Conservation (phyloP, 768 basidiomycete genomes). For the Tephrocybe sp. region DNA sequence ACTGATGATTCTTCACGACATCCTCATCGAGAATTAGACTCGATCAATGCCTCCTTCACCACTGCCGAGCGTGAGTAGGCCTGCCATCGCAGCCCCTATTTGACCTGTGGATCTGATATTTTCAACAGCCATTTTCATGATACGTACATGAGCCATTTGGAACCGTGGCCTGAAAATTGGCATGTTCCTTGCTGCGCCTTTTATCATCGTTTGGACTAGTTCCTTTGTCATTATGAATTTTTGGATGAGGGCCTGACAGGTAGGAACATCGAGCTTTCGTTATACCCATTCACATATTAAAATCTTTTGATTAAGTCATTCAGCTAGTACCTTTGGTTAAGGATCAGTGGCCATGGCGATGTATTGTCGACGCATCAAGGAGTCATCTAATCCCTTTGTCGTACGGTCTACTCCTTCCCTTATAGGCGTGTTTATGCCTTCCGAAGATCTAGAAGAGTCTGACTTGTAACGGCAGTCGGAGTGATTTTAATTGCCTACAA, state of each 20-base stretch:
- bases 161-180: conserved; percentile 12
- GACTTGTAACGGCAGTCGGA: neutral
- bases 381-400: neutral
- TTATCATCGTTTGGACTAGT: conserved; percentile 7
- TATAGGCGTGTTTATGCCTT: neutral
- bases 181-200: conserved; percentile 9
- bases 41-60: neutral
- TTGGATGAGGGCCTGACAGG: neutral
- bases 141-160: conserved; percentile 22
- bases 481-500: neutral
- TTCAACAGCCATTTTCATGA: conserved; percentile 17
- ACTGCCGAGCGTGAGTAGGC: conserved; percentile 3
- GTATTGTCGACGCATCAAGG: neutral
- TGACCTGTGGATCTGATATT: neutral
- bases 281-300: neutral
- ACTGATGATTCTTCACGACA: neutral
- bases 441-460: neutral
- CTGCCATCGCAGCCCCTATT: neutral
- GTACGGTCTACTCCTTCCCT: neutral
- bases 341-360: neutral
- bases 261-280: neutral
- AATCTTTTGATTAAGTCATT: neutral
- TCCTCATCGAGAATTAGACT: neutral
- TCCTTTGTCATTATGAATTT: conserved; percentile 8
- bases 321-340: neutral